Evolutionary conservation across 371 early-diverging fungal species (phyloP).

Genomic region (Lichtheimia corymbifera): DNA sequence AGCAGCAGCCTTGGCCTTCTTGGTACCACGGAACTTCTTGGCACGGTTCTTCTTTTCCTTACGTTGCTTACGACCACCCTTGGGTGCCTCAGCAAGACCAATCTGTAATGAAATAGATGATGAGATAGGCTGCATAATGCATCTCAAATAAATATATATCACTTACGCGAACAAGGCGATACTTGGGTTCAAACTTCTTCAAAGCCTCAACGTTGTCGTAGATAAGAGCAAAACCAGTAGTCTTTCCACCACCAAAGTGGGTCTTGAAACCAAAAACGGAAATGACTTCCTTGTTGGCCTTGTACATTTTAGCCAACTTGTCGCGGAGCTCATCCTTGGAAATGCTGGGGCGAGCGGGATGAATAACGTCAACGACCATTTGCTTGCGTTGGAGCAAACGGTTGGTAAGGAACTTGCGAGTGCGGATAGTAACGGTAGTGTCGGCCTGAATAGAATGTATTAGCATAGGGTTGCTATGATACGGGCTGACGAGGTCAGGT

Average conservation of each 20-base stretch:
- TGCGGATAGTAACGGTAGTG: constrained; percentile 88
- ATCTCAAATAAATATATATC: constrained; percentile 1
- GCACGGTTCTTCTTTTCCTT: constrained; percentile 99
- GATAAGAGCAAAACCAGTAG: constrained; percentile 97
- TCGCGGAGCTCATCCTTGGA: constrained; percentile 93
- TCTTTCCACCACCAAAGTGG: constrained; percentile 97
- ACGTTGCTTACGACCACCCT: constrained; percentile 95
- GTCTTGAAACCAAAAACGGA: constrained; percentile 97
- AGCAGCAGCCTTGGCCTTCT: constrained; percentile 86
- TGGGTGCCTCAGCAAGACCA: constrained; percentile 77
- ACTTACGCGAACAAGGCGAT: constrained; percentile 84
- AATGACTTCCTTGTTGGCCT: constrained; percentile 87
- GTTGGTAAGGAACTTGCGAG: constrained; percentile 98
- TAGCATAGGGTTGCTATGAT: background rate
- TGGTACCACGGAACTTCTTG: constrained; percentile 98
- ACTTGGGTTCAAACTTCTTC: constrained; percentile 99
- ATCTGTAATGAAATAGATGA: constrained; percentile 39
- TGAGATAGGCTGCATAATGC: background rate
- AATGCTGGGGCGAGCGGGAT: constrained; percentile 92
- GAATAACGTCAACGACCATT: constrained; percentile 97
- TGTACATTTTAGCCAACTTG: constrained; percentile 96
- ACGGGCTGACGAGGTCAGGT: background rate
- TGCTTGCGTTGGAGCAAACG: constrained; percentile 97
- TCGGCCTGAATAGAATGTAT: constrained; percentile 33
- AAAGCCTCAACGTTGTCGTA: constrained; percentile 95